Percentiles rank a stretch among this genome's conserved stretches.
Conservation (phyloP, 2,329 filamentous ascomycete species). For the Cladosporium sphaerospermum region DNA sequence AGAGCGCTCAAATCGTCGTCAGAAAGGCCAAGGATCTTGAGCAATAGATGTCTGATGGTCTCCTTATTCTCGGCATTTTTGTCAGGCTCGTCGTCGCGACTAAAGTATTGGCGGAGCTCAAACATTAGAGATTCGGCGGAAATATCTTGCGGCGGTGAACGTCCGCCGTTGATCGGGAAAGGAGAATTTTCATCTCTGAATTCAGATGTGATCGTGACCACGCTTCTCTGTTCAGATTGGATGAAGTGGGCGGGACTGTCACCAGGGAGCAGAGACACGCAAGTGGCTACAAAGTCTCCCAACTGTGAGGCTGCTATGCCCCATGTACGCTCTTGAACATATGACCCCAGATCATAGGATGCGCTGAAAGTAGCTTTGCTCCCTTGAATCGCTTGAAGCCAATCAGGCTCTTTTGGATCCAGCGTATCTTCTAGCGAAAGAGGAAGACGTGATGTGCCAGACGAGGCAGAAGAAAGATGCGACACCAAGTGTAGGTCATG, state of each 20-base stretch:
- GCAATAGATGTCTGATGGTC: not conserved
- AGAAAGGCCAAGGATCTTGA: not conserved
- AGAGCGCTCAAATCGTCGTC: not conserved
- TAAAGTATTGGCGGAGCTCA: constrained; percentile 1
- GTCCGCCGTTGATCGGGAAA: not conserved
- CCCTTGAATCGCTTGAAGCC: constrained; percentile 36
- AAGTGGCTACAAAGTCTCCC: constrained; percentile 43
- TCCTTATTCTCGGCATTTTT: not conserved
- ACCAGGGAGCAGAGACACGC: constrained; percentile 49
- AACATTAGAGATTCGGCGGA: constrained; percentile 1
- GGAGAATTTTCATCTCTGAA: not conserved
- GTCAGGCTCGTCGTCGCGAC: not conserved
- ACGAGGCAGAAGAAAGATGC: constrained; percentile 30
- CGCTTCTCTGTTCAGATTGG: constrained; percentile 22
- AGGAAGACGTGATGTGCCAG: constrained; percentile 28
- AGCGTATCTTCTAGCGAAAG: constrained; percentile 3
- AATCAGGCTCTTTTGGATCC: constrained; percentile 24
- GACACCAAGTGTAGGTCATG: constrained; percentile 33
- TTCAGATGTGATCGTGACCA: not conserved
- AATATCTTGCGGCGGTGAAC: not conserved
- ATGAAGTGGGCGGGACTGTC: constrained; percentile 53
- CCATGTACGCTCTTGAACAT: constrained; percentile 47
- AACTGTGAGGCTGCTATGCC: constrained; percentile 45
- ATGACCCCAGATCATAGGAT: constrained; percentile 44
- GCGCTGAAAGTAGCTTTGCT: constrained; percentile 41